phyloP scores from a whole-genome alignment of 352 stramenopile genomes.

The Phytophthora capsici region DNA sequence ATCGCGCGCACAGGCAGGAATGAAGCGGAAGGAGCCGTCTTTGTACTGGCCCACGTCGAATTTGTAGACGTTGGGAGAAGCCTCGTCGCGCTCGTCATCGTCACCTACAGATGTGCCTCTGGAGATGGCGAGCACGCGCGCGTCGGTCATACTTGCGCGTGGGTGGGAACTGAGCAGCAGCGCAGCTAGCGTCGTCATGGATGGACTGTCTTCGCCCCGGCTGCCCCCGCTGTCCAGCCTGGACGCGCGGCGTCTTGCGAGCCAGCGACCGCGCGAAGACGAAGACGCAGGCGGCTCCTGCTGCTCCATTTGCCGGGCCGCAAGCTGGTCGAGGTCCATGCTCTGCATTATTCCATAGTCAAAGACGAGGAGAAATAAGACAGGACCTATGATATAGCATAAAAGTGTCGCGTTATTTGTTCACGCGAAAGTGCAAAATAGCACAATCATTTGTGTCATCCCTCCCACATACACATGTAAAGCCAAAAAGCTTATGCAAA shows the following conservation, averaged over 20 bases:
- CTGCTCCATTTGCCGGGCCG: constrained; percentile 20
- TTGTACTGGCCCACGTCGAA: constrained; percentile 85
- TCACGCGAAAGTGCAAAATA: constrained; percentile 7
- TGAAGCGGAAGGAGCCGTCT: constrained; percentile 67
- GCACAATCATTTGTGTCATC: constrained; percentile 11
- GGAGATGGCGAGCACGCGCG: constrained; percentile 34
- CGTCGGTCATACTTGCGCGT: constrained; percentile 30
- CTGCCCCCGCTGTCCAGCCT: constrained; percentile 24
- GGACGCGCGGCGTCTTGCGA: constrained; percentile 24
- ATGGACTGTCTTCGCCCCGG: constrained; percentile 21
- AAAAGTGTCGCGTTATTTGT: neutral
- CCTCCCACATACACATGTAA: constrained; percentile 1
- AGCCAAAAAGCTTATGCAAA: neutral
- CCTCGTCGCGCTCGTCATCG: constrained; percentile 34
- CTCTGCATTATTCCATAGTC: constrained; percentile 26
- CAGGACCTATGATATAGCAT: constrained; percentile 6
- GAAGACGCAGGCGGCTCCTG: constrained; percentile 16
- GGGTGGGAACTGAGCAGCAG: constrained; percentile 32
- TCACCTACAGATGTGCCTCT: constrained; percentile 43
- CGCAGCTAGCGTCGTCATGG: constrained; percentile 21
- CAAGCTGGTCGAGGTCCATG: neutral
- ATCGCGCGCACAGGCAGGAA: constrained; percentile 73
- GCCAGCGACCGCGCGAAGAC: constrained; percentile 27
- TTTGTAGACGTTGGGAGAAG: constrained; percentile 66
- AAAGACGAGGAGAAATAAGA: constrained; percentile 2